Evolutionary conservation across 139 green algal genomes (phyloP).

Genomic region (Zygnema cylindricum): DNA sequence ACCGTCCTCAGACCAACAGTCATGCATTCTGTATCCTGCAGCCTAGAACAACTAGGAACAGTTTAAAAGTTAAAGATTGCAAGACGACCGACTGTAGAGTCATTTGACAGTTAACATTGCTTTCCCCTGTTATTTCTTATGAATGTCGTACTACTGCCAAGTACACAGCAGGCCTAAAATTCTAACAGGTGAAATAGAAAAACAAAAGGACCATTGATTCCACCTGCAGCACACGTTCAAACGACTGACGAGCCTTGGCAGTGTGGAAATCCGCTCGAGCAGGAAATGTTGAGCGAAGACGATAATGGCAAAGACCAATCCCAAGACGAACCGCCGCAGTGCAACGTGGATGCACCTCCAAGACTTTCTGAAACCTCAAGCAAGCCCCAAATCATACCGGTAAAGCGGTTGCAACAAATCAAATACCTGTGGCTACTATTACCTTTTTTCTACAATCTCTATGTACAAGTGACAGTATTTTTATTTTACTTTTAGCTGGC

Average conservation of each 20-base stretch:
- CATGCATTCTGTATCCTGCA: too few species aligned
- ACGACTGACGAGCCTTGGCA: slow-evolving; percentile 69
- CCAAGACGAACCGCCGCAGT: slow-evolving; percentile 85
- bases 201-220: too few species aligned
- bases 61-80: too few species aligned
- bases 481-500: too few species aligned
- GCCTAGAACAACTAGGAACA: too few species aligned
- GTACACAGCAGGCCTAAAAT: neutral
- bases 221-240: slow-evolving; percentile 73
- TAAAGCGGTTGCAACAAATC: too few species aligned
- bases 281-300: slow-evolving; percentile 62
- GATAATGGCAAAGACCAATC: slow-evolving; percentile 78
- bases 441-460: too few species aligned
- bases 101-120: too few species aligned
- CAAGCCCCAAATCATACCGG: neutral
- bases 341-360: slow-evolving; percentile 72
- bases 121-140: too few species aligned
- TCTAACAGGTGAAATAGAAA: neutral
- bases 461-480: too few species aligned
- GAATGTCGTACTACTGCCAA: neutral
- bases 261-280: slow-evolving; percentile 52
- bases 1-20: neutral
- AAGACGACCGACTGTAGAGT: neutral
- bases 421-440: too few species aligned
- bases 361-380: slow-evolving; percentile 56